phyloP scores from a whole-genome alignment of 2,329 filamentous ascomycete genomes.

The Elsinoe batatas region DNA sequence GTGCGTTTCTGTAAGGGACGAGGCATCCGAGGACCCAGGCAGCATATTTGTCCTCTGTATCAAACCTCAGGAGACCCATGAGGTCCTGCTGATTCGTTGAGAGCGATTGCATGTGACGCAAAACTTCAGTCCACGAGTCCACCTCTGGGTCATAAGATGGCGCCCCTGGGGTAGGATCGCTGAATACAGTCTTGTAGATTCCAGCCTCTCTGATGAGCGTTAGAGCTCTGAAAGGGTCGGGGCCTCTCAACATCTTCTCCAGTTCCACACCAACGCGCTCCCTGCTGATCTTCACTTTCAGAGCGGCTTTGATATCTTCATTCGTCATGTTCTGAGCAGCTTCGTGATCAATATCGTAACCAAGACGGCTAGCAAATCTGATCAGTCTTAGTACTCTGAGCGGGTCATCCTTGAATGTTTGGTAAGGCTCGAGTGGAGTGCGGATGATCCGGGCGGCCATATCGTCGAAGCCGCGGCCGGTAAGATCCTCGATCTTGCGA shows the following conservation, averaged over 20 bases:
- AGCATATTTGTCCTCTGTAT: slow-evolving; percentile 56
- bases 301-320: slow-evolving; percentile 62
- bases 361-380: slow-evolving; percentile 76
- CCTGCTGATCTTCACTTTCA: slow-evolving; percentile 83
- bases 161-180: slow-evolving; percentile 47
- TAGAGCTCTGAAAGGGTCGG: slow-evolving; percentile 53
- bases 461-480: slow-evolving; percentile 61
- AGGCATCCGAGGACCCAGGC: slow-evolving; percentile 70
- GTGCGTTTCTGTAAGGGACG: slow-evolving; percentile 58
- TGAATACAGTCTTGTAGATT: slow-evolving; percentile 65
- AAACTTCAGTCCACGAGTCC: slow-evolving; percentile 52
- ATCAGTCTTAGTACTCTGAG: slow-evolving; percentile 77
- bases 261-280: slow-evolving; percentile 81
- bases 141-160: slow-evolving; percentile 46
- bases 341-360: slow-evolving; percentile 63
- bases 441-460: slow-evolving; percentile 63
- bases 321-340: slow-evolving; percentile 68
- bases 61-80: slow-evolving; percentile 42
- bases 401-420: slow-evolving; percentile 92
- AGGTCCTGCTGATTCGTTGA: slow-evolving; percentile 24
- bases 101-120: slow-evolving; percentile 52
- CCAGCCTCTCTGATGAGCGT: slow-evolving; percentile 55
- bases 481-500: slow-evolving; percentile 73
- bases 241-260: slow-evolving; percentile 81
- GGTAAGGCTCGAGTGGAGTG: slow-evolving; percentile 76